These are phyloP conservation scores for Rubus idaeus DNA, from an alignment of 306 rosid species.

Conservation along the genomic window DNA sequence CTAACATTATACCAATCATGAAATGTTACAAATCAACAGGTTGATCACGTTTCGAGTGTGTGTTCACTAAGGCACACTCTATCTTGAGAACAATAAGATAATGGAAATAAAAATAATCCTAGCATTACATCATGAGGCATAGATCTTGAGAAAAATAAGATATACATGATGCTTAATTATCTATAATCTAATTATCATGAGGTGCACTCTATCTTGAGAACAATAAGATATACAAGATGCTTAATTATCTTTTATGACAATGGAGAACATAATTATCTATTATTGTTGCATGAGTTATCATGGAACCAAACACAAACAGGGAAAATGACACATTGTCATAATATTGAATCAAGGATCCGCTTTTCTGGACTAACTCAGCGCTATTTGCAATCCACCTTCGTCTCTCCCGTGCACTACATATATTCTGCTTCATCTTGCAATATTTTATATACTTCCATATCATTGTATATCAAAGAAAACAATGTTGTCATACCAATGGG, in stretches of 20 bases:
- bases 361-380: not conserved
- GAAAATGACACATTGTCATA: not conserved
- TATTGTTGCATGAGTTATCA: not conserved
- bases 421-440: not conserved
- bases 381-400: not conserved
- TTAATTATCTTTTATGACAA: constrained; percentile 3
- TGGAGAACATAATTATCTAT: not conserved
- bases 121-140: not conserved
- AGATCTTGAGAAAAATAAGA: too few relatives aligned
- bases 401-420: not conserved
- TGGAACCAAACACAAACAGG: not conserved
- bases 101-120: not conserved
- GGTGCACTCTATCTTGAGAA: not conserved
- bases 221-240: not conserved
- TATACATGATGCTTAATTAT: too few relatives aligned
- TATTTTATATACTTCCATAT: not conserved
- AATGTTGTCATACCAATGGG: not conserved
- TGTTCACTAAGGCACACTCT: not conserved
- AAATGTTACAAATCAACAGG: not conserved
- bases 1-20: not conserved
- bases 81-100: not conserved
- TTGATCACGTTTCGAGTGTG: not conserved
- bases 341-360: not conserved
- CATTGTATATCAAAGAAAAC: not conserved
- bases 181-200: not conserved